These are phyloP conservation scores for Begonia masoniana DNA, from an alignment of 306 rosid genomes.

Conservation along the genomic window DNA sequence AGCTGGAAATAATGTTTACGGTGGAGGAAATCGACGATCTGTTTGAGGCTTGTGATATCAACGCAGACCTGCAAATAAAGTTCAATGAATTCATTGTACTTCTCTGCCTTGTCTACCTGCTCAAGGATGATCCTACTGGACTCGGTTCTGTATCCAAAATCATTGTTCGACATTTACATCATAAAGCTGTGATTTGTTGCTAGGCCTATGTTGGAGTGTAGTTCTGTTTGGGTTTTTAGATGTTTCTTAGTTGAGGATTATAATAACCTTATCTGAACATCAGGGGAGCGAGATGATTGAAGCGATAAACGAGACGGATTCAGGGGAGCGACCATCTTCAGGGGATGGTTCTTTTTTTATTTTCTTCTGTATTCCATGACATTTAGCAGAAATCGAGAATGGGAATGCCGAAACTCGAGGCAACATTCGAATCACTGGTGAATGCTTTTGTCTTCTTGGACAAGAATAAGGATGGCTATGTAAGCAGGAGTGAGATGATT, in stretches of 20 bases:
- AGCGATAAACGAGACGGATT: no score
- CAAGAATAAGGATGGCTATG: constrained; percentile 66
- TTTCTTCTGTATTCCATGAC: not conserved
- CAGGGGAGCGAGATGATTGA: no score
- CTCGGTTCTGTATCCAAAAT: no score
- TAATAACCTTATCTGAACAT: not conserved
- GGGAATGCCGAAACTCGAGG: constrained; percentile 48
- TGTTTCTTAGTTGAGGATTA: no score
- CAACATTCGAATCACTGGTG: constrained; percentile 48
- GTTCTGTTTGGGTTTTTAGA: no score
- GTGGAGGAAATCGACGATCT: constrained; percentile 59
- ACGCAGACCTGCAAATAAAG: constrained; percentile 72
- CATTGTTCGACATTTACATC: no score
- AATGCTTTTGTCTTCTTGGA: constrained; percentile 69
- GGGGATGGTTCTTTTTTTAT: not conserved
- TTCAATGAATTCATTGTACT: constrained; percentile 85
- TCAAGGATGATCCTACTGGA: constrained; percentile 19
- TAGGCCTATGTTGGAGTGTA: no score
- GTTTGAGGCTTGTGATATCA: constrained; percentile 70
- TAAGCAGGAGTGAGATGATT: constrained; percentile 64
- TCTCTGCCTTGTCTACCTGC: constrained; percentile 70
- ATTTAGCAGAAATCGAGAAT: constrained; percentile 34
- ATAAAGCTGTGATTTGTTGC: no score
- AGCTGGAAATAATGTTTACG: constrained; percentile 42
- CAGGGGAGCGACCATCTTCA: no score